Evolutionary conservation across 306 rosid species (phyloP), one percentile per base, ranked within the genome.

Genomic region (Casuarina equisetifolia): DNA sequence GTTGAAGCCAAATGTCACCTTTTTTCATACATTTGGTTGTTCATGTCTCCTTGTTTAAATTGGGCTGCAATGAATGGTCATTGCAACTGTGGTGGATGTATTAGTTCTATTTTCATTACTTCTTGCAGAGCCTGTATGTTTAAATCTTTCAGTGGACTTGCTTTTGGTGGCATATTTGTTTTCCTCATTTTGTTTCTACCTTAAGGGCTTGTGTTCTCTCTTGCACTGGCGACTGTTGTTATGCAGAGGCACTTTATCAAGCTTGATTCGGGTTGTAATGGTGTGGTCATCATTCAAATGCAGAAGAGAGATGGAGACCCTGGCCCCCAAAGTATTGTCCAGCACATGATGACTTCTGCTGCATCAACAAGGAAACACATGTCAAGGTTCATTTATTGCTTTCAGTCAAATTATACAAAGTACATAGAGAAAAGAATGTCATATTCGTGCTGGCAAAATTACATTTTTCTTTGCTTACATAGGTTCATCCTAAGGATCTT

Each of bases 401-500:
- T 48, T 74, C 50, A 19, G 20, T 68, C 53, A 59, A 74, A 43
- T 42, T 73, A 8, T 66, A 75, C 54, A 76, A 67, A 39, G 68
- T 64, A 48, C 52, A 61, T 67, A 64, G 40, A 62, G 35, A 45
- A 64, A 78, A 81, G 45, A 73, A 81, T 5, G 39, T 36, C 71
- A 25, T 73, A 45, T 16, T 36, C 70, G 43, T 87, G 43, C 32
- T 81, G 74, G 44, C 52, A 36, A 38, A 71, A 20, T 78, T 17
- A 79, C 46, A n/a, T 59, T 25, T 12, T 48, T 58, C 39, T 25
- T 77, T 74, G 77, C 74, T 75, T 69, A 8, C 74, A 12, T 82
- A 95, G 99, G 99, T 95, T 92, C 83, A 85, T 95, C 83, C 82
- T 95, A 79, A 87, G 99, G 82, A 88, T 95, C 9, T 86, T 95